Evolutionary conservation across 352 stramenopile genomes (phyloP), one percentile per base, ranked within the genome.

Genomic region (Phytophthora hibernalis): DNA sequence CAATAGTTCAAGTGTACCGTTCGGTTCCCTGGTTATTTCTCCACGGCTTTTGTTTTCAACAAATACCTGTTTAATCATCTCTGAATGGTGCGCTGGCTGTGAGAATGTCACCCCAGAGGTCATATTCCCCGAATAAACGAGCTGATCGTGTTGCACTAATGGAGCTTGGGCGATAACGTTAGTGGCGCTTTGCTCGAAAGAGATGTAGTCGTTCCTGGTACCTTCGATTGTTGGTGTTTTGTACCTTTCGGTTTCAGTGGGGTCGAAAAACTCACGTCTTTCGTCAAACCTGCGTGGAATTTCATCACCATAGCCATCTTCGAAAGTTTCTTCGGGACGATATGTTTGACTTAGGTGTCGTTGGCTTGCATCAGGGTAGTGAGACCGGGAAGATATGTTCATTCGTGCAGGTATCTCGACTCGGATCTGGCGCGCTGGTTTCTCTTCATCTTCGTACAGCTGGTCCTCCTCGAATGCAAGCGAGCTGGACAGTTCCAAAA

Each of bases 381-480:
- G 52, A 9, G 28, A 15, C 7, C 28, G 59, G 10, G 42, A 33
- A 21, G 67, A 22, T 5, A 43, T 42, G 18, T 57, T 62, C 53
- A 66, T 73, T 55, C 57, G 51, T 16, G 40, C 31, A 16, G 68
- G 63, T 31, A 76, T 62, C 30, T 73, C 61, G 15, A 75, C 48
- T 35, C 51, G 64, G 42, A 70, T 70, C 42, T 72, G 63, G 18
- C 56, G 68, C 21, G 22, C 24, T 24, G 57, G 24, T 51, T 69
- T 58, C 20, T 70, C 21, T 51, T 72, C 42, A 48, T 48, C 55
- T 62, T 66, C 63, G 35, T 63, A 70, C 4, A 37, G 35, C 13
- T 65, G 65, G 4, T 60, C 57, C 3, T 74, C 62, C 28, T 69
- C 61, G 22, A 77, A 75, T 28, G 30, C 43, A 30, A 77, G 13